Base-by-base conservation (phyloP, 1,139 yeast genomes). In the Kurtzmaniella quercitrusa region DNA sequence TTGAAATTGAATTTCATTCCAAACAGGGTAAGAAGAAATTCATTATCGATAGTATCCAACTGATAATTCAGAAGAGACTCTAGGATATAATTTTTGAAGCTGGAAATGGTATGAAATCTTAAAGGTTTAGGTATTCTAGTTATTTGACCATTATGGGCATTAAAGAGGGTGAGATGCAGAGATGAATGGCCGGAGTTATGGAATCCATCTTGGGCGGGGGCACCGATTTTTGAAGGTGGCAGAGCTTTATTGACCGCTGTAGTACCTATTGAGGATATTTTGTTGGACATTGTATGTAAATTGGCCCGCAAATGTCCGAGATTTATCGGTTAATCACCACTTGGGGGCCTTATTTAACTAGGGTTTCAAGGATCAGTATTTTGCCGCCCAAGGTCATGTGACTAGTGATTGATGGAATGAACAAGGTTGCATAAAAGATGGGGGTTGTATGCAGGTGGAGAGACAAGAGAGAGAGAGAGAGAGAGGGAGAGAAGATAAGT, bases 21-120 rank as follows among this genome's bases (percentile, higher is more conserved):
- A 61, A 76, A 82, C 2, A 87, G 79, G 1, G 86, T 74, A 38
- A 85, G 61, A n/a, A 85, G 62, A 50, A 84, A 79, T 38, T 82
- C 58, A 50, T 80, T 75, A 21, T 71, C 76, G 0, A 70, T 66
- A 4, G 75, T 70, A 34, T 59, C 62, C 52, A 79, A 53, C 11
- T 53, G 41, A 38, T 54, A 51, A 38, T 52, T 50, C 12, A 60
- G 53, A 56, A 43, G 71, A 43, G 50, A 73, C 63, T 59, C 73
- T 52, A 46, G 49, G 38, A 56, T 55, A 47, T 42, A 77, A 23
- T 58, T 64, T 52, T 75, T 78, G 45, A 82, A 65, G 25, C 75
- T 71, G 18, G 67, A 68, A 41, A 79, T 50, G 3, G 60, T 58
- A 43, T 68, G 75, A 51, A 65, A 72, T 46, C 77, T 59, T 18